phyloP scores from a whole-genome alignment of 2,329 filamentous ascomycete species.

The Paracoccidioides brasiliensis region DNA sequence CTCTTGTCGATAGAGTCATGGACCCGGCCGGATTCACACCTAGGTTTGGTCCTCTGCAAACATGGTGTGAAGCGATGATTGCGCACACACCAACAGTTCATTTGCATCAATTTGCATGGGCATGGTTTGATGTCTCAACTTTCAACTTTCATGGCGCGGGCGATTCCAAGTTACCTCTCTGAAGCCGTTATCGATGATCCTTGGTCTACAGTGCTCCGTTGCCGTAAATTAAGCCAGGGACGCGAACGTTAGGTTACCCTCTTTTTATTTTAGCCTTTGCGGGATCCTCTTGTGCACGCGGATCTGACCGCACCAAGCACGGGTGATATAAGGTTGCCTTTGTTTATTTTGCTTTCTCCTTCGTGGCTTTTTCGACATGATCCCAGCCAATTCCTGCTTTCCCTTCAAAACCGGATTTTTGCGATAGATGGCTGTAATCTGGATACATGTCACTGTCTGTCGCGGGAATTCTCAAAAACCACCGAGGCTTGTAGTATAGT shows the following conservation, averaged over 20 bases:
- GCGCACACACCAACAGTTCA: constrained; percentile 1
- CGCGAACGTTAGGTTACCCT: not conserved
- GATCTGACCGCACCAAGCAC: not conserved
- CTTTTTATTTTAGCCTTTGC: not conserved
- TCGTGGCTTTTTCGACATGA: too few relatives aligned
- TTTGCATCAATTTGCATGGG: not conserved
- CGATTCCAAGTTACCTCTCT: not conserved
- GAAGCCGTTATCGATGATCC: not conserved
- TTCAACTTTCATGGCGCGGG: not conserved
- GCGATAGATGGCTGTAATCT: too few relatives aligned
- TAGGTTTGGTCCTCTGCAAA: not conserved
- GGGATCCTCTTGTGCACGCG: not conserved
- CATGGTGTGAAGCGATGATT: not conserved
- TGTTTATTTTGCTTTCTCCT: too few relatives aligned
- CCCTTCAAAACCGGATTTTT: too few relatives aligned
- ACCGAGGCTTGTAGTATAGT: not conserved
- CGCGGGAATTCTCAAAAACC: not conserved
- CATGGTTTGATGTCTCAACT: not conserved
- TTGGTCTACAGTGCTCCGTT: not conserved
- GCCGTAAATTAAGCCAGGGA: not conserved
- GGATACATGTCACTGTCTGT: too few relatives aligned
- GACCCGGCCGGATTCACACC: not conserved
- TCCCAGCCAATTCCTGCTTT: too few relatives aligned
- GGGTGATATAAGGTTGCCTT: not conserved
- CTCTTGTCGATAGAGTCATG: not conserved